Base-by-base conservation (phyloP, 2,329 filamentous ascomycete species). In the Alternaria arbusti region DNA sequence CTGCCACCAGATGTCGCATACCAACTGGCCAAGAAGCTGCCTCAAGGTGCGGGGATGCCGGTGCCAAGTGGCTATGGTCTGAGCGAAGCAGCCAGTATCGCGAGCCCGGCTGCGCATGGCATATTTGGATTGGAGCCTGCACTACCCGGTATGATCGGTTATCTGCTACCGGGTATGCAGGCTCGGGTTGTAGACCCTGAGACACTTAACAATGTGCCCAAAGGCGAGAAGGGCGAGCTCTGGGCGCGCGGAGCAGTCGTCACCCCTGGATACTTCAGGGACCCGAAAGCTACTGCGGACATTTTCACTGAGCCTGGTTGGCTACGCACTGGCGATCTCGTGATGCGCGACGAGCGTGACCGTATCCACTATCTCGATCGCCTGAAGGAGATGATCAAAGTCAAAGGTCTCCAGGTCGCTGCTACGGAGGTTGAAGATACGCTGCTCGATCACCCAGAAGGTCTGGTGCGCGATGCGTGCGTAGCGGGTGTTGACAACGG, bases 351-450 rank as follows among this genome's bases (percentile, higher is more conserved):
- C 57, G 66, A 72, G 52, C 26, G 60, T 1, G 74, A 77, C 59
- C 52, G 70, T 2, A 67, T 76, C 6, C 65, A 69, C 36, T 76
- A 74, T 44, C 64, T 82, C 3, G 82, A 83, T 65, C 74, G 79
- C 8, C 51, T 74, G 10, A 78, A 83, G 70, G 80, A 84, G 62
- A 77, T 84, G 52, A 84, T 84, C 66, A 84, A 84, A 61, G 82
- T 84, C 12, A 84, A 84, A 68, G 84, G 84, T 4, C 76, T 83
- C 43, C 83, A 85, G 73, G 82, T 85, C n/a, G 81, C 83, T 7
- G 84, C 84, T 3, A 83, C 82, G 0, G 84, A 85, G 54, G 75
- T 85, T 1, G 83, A 85, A 70, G 81, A 78, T n/a, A 71, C 79
- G n/a, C 69, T 85, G 4, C 67, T 84, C 4, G 74, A 79, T 3